Conservation (phyloP, 1,284 basidiomycete genomes). For the Heterobasidion irregulare region DNA sequence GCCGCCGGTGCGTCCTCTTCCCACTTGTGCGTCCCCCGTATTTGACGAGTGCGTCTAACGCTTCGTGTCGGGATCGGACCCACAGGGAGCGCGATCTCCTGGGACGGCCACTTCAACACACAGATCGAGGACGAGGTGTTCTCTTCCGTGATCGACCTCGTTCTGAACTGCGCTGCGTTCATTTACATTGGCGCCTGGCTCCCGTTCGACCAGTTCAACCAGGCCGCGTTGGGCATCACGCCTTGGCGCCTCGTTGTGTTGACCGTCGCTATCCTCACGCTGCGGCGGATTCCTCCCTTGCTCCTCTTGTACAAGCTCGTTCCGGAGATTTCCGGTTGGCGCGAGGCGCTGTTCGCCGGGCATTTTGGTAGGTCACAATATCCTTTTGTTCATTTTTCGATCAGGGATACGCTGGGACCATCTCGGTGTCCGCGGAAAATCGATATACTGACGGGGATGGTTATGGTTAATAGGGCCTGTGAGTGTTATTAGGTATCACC, state of each 20-base stretch:
- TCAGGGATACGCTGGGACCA: conserved; percentile 19
- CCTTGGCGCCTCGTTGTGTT: conserved; percentile 71
- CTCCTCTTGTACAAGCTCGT: conserved; percentile 73
- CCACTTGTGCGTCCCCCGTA: too few relatives aligned
- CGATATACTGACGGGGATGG: background rate
- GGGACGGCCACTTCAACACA: conserved; percentile 88
- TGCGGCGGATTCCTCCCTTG: conserved; percentile 74
- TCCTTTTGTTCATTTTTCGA: conserved; percentile 80
- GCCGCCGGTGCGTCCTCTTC: conserved; percentile 59
- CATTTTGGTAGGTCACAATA: conserved; percentile 73
- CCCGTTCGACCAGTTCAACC: conserved; percentile 67
- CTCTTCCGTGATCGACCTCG: conserved; percentile 80
- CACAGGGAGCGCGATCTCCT: conserved; percentile 83
- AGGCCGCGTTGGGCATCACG: conserved; percentile 53
- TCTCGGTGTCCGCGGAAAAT: too few relatives aligned
- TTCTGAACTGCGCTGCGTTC: conserved; percentile 83
- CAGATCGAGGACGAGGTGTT: conserved; percentile 84
- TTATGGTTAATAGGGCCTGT: conserved; percentile 39
- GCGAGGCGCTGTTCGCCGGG: conserved; percentile 76
- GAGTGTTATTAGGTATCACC: conserved; percentile 13
- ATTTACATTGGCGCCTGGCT: conserved; percentile 90
- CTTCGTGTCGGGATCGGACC: conserved; percentile 46
- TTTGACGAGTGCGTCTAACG: background rate
- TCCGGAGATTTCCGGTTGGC: conserved; percentile 77
- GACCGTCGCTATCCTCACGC: conserved; percentile 53